Conservation (phyloP, 1,284 basidiomycete species). For the Caloboletus inedulis region DNA sequence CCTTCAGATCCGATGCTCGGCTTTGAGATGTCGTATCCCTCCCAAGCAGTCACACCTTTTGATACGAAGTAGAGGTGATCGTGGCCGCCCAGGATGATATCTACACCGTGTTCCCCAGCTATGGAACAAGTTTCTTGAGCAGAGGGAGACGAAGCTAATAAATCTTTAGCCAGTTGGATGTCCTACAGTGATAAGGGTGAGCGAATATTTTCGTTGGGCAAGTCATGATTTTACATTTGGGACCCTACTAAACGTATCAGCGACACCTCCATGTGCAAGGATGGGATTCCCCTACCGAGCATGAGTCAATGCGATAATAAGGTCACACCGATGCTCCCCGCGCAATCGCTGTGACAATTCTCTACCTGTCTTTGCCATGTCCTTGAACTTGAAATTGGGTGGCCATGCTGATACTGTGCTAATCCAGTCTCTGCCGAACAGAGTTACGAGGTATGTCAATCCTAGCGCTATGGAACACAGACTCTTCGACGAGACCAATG, state of each 20-base stretch:
- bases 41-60: slow-evolving; percentile 71
- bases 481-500: slow-evolving; percentile 73
- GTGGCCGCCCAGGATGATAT: slow-evolving; percentile 86
- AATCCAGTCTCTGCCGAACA: slow-evolving; percentile 57
- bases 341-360: slow-evolving; percentile 57
- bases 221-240: slow-evolving; percentile 42
- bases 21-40: slow-evolving; percentile 59
- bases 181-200: slow-evolving; percentile 45
- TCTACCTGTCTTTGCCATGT: slow-evolving; percentile 52
- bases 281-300: slow-evolving; percentile 39
- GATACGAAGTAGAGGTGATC: slow-evolving; percentile 88
- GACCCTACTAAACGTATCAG: slow-evolving; percentile 28
- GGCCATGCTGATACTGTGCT: slow-evolving; percentile 70
- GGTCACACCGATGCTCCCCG: slow-evolving; percentile 56
- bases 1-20: slow-evolving; percentile 68
- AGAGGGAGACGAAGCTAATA: slow-evolving; percentile 58
- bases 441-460: neutral
- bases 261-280: neutral
- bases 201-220: slow-evolving; percentile 35
- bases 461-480: slow-evolving; percentile 12
- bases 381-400: slow-evolving; percentile 52
- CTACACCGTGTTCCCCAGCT: slow-evolving; percentile 68
- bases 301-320: slow-evolving; percentile 71
- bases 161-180: slow-evolving; percentile 56
- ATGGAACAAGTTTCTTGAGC: slow-evolving; percentile 47